A percentile compares a stretch with the other conserved stretches of the same genome.
phyloP scores from a whole-genome alignment of 352 stramenopile species.

The Phytopythium mirpurense region DNA sequence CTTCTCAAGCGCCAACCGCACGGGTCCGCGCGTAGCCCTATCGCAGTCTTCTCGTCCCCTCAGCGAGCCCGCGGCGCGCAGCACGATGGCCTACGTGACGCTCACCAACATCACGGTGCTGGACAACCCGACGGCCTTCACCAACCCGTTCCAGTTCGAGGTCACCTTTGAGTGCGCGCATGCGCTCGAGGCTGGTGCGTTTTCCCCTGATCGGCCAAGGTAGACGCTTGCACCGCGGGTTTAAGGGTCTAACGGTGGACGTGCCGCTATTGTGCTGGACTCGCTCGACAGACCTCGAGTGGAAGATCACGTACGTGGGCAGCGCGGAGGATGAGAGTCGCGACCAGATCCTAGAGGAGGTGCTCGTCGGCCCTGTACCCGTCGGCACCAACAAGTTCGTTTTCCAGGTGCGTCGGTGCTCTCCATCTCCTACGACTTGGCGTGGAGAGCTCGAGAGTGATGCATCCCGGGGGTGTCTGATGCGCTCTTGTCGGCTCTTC shows the following conservation, averaged over 20 bases:
- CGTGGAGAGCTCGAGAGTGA: too few relatives aligned
- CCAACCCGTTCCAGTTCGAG: slow-evolving; percentile 99
- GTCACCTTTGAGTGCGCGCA: slow-evolving; percentile 99
- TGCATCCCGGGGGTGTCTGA: neutral
- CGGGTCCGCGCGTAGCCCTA: too few relatives aligned
- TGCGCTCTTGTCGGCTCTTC: slow-evolving; percentile 1
- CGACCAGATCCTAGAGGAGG: slow-evolving; percentile 98
- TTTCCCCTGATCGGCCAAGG: neutral
- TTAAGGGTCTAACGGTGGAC: too few relatives aligned
- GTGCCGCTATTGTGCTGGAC: too few relatives aligned
- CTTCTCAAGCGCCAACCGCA: too few relatives aligned
- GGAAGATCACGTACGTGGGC: slow-evolving; percentile 99
- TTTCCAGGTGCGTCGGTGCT: slow-evolving; percentile 53
- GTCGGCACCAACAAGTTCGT: slow-evolving; percentile 99
- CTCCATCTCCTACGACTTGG: too few relatives aligned
- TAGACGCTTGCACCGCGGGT: too few relatives aligned
- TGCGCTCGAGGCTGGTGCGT: slow-evolving; percentile 91
- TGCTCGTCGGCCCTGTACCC: slow-evolving; percentile 97
- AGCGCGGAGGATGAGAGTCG: slow-evolving; percentile 93
- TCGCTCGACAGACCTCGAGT: slow-evolving; percentile 92
- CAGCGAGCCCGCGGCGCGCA: too few relatives aligned
- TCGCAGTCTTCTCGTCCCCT: too few relatives aligned
- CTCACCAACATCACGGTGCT: slow-evolving; percentile 95
- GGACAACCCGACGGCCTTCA: slow-evolving; percentile 97
- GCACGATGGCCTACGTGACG: slow-evolving; percentile 81